Evolutionary conservation across 2,329 filamentous ascomycete genomes (phyloP), one percentile per base, ranked within the genome.

Genomic region (Trichoderma sp.): DNA sequence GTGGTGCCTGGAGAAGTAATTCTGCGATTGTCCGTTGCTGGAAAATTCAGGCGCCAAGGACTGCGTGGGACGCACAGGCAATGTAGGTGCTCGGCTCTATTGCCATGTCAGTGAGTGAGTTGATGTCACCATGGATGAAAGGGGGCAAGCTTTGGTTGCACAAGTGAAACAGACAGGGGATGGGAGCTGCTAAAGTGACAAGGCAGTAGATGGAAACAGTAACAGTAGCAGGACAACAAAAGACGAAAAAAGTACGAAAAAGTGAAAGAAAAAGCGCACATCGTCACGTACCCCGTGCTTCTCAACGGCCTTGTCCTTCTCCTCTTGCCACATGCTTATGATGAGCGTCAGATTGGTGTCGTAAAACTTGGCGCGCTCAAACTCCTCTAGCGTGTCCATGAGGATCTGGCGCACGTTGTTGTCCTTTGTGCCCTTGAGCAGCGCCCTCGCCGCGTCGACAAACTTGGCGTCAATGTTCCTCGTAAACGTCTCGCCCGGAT

Each of bases 401-500:
- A 97, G 80, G 73, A 97, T 91, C 81, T 96, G 92, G 77, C 91
- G 89, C 52, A 97, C 93, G 74, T 89, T 91, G 26, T 86, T 86
- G 76, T 97, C 93, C 71, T 86, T 86, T 16, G 89, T 88, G 63
- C 87, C 83, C 71, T 90, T 88, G 71, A 98, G 83, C 69, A 97
- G 80, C 52, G 92, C 87, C 80, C 94, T 95, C 18, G 92, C 81
- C 0, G 89, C 89, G 52, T 90, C 86, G 65, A 92, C 88, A 76
- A 97, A 98, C 75, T 93, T 93, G 76, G 90, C 86, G 79, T 97
- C 94, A 52, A 98, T 80, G 78, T 97, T 94, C 73, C 91, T 87
- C n/a, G 95, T 97, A 76, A 99, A 99, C 1, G 89, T 93, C 65
- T 87, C 86, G 34, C 95, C 95, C 0, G 96, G 96, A 78, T 99